Evolutionary conservation across 805 yeast species (phyloP), one percentile per base, ranked within the genome.

Genomic region (Teunomyces lycoperdinae): DNA sequence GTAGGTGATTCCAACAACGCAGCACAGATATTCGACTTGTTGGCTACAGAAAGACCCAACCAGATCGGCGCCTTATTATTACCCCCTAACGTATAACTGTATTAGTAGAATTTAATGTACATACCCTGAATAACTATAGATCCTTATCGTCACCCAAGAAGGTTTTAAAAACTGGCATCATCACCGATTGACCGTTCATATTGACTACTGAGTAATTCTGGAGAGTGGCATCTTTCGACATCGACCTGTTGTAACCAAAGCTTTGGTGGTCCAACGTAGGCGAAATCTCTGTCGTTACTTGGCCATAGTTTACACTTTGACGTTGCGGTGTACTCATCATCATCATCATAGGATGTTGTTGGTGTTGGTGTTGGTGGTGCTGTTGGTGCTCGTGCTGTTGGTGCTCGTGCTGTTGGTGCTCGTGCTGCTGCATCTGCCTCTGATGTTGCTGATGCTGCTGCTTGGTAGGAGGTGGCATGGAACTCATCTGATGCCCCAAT

Each of bases 41-140:
- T 88, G 49, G 90, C 92, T 1, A 86, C 92, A 0, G 96, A 89
- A 60, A 72, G 96, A 54, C 89, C 91, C 0, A 70, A 74, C 24
- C 83, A 81, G 29, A 81, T 88, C n/a, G 90, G 83, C 1, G 94
- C 87, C 0, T 66, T 88, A 29, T 68, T 88, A 43, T 68, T 89
- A 38, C 89, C 95, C 17, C 87, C 92, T 3, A 78, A 83, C 52
- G 63, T 81, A 51, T 80, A 64, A 50, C 20, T 20, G 30, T 42
- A 40, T 40, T 40, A 40, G 29, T 16, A 29, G 43, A 30, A 40
- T 16, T 29, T 26, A 28, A 40, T 28, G 43, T 28, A 29, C 24
- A 30, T 28, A 30, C 17, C 43, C 34, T 13, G 13, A 20, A 17
- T 24, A 8, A 8, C 24, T 32, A 32, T 17, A 32, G 34, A 13